Evolutionary conservation across 164 flowering plant genomes (phyloP), one percentile per base, ranked within the genome.

Genomic region (Umbilicus rupestris): DNA sequence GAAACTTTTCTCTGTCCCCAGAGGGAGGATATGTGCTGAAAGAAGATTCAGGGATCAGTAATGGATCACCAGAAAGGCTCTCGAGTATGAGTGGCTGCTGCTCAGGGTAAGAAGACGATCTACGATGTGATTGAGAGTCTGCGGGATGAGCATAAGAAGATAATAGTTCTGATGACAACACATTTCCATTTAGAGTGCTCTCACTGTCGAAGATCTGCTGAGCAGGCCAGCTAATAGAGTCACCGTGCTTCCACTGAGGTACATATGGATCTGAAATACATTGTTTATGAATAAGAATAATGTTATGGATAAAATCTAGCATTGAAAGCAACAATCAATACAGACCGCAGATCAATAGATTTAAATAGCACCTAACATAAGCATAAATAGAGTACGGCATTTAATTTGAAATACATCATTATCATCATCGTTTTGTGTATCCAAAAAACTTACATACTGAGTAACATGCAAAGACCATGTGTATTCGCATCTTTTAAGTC

Each of bases 21-120:
- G 89, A 89, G 37, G 88, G 89, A 66, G 96, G 96, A 73, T 78
- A 90, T 14, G 96, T 85, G 65, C 82, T 81, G 69, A 77, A 90
- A 46, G 87, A 70, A 39, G 92, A 82, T 65, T 83, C 85, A 31
- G 86, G 84, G 8, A 80, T 79, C 66, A 77, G 76, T 70, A 79
- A 73, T 22, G 93, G 84, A 71, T 85, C 88, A 63, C 81, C 81
- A 20, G 78, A 63, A 55, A 68, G 70, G 80, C 35, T 47, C 78
- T 52, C 73, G 83, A 41, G 66, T 71, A 39, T 65, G 73, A 52
- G 64, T 24, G n/a, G 75, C 47, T 71, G 84, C 71, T 73, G 78
- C 64, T 80, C 78, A 35, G 90, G 90, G 64, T 85, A 83, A 26
- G 88, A 87, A 33, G 88, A 77, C 42, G 88, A 77, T 77, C 92